Evolutionary conservation across 768 basidiomycete species (phyloP).

Genomic region (Cubamyces sp.): DNA sequence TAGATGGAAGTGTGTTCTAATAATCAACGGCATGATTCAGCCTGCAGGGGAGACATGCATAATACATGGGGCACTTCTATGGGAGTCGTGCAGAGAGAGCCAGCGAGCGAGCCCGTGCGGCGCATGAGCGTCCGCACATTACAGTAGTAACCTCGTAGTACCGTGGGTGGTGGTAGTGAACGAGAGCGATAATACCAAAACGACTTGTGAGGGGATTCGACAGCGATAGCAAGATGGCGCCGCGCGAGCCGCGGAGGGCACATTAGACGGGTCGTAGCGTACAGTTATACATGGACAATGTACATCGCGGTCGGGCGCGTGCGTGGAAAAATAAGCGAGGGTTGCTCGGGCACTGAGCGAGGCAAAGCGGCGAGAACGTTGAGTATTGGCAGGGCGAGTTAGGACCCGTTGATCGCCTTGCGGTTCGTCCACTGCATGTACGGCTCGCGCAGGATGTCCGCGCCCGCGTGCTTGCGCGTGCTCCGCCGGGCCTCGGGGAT

Average conservation of each 20-base stretch:
- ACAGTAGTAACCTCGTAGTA: background rate
- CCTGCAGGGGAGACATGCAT: background rate
- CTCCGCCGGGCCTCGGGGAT: constrained; percentile 83
- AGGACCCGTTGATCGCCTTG: constrained; percentile 54
- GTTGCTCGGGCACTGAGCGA: background rate
- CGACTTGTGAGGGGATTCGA: background rate
- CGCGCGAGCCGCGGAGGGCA: background rate
- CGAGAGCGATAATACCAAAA: no score
- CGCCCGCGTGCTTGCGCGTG: constrained; percentile 58
- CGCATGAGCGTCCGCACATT: constrained; percentile 8
- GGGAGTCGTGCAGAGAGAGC: background rate
- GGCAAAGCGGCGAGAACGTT: background rate
- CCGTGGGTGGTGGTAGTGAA: no score
- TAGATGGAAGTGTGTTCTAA: no score
- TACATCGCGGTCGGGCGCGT: background rate
- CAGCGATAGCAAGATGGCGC: no score
- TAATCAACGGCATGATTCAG: background rate
- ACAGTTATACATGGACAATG: background rate
- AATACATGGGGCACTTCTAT: constrained; percentile 5
- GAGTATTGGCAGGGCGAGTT: background rate
- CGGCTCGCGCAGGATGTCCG: constrained; percentile 74
- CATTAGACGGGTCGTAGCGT: constrained; percentile 4
- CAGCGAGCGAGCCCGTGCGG: background rate
- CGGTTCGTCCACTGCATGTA: constrained; percentile 92
- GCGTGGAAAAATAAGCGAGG: background rate